Base-by-base conservation (phyloP, 2,329 filamentous ascomycete genomes). In the Cryphonectria parasitica region DNA sequence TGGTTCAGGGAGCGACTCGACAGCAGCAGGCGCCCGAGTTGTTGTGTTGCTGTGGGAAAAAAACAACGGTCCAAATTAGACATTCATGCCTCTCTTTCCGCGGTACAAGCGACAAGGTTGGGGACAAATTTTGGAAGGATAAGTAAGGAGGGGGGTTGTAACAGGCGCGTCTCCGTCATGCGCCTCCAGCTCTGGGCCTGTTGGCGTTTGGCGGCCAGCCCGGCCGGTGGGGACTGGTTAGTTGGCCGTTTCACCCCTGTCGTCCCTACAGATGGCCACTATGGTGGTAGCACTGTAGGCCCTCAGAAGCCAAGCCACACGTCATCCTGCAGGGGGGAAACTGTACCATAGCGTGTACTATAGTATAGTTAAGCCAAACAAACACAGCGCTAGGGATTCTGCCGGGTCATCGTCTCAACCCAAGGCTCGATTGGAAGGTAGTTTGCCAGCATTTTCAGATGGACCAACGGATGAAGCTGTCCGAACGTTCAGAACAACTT, bases 111-210 rank as follows among this genome's bases (percentile, higher is more conserved):
- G 34, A 58, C 52, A 36, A 34, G 36, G 45, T 64, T 43, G 58
- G 60, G 56, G 62, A 68, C 68, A 71, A 72, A 70, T 66, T 68
- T 72, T 66, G 58, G 71, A 49, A 63, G 66, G 31, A 5, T 17
- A 36, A 61, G 36, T 15, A 6, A n/a, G 34, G 36, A 41, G 36
- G 34, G 49, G 65, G 56, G 36, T 25, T 39, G 41, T 31, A 52
- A 34, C 41, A 54, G 56, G 66, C 66, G 66, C 66, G 58, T 62
- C 66, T 61, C 54, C 34, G 65, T 67, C 65, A 67, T 67, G 65
- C 65, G 65, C 54, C 54, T 67, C 54, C 41, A 64, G 61, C 61
- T 64, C 34, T 41, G 36, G 31, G 61, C 61, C 61, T 64, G 61
- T 64, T 64, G 61, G 61, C 61, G 41, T 64, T 64, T 64, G 61